phyloP scores from a whole-genome alignment of 2,329 filamentous ascomycete species.

The Paraphoma chrysanthemicola region DNA sequence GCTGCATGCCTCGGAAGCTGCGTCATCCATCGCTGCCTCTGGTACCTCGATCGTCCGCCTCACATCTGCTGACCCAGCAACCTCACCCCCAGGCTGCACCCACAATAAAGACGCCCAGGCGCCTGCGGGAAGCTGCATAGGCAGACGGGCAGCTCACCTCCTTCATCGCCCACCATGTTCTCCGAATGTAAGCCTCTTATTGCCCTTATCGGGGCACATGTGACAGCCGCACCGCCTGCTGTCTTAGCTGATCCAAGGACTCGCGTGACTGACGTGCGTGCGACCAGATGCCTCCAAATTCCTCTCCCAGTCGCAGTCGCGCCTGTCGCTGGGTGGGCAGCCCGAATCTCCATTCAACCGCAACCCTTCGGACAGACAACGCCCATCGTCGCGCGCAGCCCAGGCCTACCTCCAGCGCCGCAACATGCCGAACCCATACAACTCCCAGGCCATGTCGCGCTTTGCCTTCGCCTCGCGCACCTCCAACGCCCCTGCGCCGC shows the following conservation, averaged over 20 bases:
- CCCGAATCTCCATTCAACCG: constrained; percentile 56
- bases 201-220: constrained; percentile 40
- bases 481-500: constrained; percentile 78
- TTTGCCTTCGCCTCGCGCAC: constrained; percentile 84
- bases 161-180: constrained; percentile 65
- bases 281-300: constrained; percentile 90
- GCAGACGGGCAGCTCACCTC: constrained; percentile 20
- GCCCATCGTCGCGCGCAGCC: constrained; percentile 55
- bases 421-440: constrained; percentile 76
- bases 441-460: constrained; percentile 68
- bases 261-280: constrained; percentile 53
- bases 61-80: constrained; percentile 34
- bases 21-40: constrained; percentile 41
- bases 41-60: constrained; percentile 24
- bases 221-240: constrained; percentile 34
- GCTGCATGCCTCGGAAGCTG: constrained; percentile 38
- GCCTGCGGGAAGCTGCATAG: constrained; percentile 23
- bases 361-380: constrained; percentile 56
- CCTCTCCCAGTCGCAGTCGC: constrained; percentile 95
- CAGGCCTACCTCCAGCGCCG: constrained; percentile 59
- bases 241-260: constrained; percentile 32
- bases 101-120: constrained; percentile 25
- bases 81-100: constrained; percentile 25
- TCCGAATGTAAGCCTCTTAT: constrained; percentile 78
- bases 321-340: constrained; percentile 75